phyloP scores from a whole-genome alignment of 345 rosid species.

The Corchorus olitorius region DNA sequence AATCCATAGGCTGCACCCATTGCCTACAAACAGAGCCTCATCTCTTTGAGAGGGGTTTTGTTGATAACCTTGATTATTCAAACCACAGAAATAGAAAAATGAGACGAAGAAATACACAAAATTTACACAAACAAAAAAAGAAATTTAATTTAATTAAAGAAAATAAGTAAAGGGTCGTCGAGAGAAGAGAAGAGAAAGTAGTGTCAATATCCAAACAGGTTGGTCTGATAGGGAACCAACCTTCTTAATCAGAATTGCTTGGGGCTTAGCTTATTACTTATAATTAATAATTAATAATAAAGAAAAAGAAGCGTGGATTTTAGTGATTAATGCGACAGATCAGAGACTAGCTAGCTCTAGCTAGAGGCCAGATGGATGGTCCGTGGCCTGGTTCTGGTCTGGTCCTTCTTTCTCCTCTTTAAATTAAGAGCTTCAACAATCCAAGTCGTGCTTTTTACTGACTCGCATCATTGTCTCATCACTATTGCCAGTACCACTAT shows the following conservation, averaged over 20 bases:
- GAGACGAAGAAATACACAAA: no score
- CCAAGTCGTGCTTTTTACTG: neutral
- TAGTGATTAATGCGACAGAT: neutral
- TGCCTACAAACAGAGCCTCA: no score
- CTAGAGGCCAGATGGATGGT: neutral
- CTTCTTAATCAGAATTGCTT: neutral
- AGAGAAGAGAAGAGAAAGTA: neutral
- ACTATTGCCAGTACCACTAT: no score
- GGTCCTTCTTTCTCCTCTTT: no score
- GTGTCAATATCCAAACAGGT: neutral
- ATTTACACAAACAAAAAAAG: neutral
- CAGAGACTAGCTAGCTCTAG: neutral
- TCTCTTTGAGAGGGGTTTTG: no score
- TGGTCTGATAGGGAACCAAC: neutral
- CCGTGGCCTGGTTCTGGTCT: no score
- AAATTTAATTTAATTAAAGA: no score
- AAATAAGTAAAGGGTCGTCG: neutral
- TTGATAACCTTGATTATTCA: no score
- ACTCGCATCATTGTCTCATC: neutral
- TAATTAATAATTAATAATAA: no score
- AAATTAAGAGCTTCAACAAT: neutral
- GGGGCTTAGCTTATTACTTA: no score
- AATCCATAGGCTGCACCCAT: no score
- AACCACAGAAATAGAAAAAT: no score
- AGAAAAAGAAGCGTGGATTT: neutral